These are phyloP conservation scores for Fraxinus dipetala DNA, from an alignment of 305 asterid species.

Conservation along the genomic window DNA sequence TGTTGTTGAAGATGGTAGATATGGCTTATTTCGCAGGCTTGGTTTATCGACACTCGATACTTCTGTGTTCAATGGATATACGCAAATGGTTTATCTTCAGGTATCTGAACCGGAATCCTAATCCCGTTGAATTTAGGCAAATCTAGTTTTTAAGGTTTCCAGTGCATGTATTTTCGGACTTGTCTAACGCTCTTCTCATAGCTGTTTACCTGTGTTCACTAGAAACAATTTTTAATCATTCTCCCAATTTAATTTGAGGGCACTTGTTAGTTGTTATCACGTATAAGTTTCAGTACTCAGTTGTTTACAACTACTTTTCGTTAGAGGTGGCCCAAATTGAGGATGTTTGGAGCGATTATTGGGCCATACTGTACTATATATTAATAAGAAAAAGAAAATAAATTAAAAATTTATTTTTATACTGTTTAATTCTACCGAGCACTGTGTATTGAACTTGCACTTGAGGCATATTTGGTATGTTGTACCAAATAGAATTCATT, in stretches of 20 bases:
- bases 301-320: not conserved
- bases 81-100: slow-evolving; percentile 93
- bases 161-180: slow-evolving; percentile 22
- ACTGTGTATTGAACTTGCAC: not conserved
- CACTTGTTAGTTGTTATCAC: not conserved
- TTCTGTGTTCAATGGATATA: slow-evolving; percentile 86
- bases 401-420: too few relatives aligned
- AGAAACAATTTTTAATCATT: not conserved
- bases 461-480: not conserved
- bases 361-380: not conserved
- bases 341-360: not conserved
- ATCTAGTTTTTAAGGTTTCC: slow-evolving; percentile 6
- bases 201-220: not conserved
- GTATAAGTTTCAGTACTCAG: not conserved
- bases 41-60: slow-evolving; percentile 60
- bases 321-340: not conserved
- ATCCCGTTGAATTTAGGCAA: not conserved
- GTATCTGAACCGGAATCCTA: slow-evolving; percentile 56
- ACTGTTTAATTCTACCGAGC: not conserved
- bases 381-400: too few relatives aligned
- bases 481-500: not conserved
- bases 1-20: slow-evolving; percentile 82
- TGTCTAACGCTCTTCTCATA: slow-evolving; percentile 14
- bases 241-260: not conserved
- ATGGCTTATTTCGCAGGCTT: slow-evolving; percentile 62